Base-by-base conservation (phyloP, 176 grass and related monocot genomes). In the Ampelocalamus luodianensis region DNA sequence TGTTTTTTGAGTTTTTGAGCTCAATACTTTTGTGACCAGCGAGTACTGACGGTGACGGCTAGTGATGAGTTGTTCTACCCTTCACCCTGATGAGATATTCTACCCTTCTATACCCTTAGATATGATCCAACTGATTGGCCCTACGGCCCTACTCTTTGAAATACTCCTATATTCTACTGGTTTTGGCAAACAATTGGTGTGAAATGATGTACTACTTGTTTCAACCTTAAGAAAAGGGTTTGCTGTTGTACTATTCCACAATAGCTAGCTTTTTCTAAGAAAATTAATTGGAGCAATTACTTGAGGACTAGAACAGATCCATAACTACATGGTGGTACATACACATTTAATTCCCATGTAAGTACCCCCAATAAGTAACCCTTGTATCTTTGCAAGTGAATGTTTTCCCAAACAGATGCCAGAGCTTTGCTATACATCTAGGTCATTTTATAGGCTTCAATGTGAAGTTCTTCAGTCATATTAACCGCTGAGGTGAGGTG, bases 101-200 rank as follows among this genome's bases (percentile, higher is more conserved):
- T 3, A 34, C 32, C 32, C 32, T 34, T 34, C 32, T 34, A 34
- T 34, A 34, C 32, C 32, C 32, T 34, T 34, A 2, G 32, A 34
- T 34, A 34, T 34, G 50, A 67, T 67, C 34, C n/a, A 0, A 54
- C 10, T 14, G 72, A 3, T 16, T 27, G 83, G 72, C 17, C 32
- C 44, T 65, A 74, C 70, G 69, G 68, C 4, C 37, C 69, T 76
- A 65, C 60, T 11, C 39, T 20, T 76, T 68, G 48, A 78, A 85
- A 84, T 26, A 45, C 44, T 45, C 44, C 0, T 45, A 4, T 10
- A 6, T 20, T 54, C 0, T 12, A 18, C 32, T 24, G 29, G 4
- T 34, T 39, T 59, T 54, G 16, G 43, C 16, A 10, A 45, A 13
- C 34, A 27, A 65, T 64, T 36, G n/a, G 23, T 46, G 0, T 12